phyloP scores from a whole-genome alignment of 257 asterid species.

The Thymus quinquecostatus region DNA sequence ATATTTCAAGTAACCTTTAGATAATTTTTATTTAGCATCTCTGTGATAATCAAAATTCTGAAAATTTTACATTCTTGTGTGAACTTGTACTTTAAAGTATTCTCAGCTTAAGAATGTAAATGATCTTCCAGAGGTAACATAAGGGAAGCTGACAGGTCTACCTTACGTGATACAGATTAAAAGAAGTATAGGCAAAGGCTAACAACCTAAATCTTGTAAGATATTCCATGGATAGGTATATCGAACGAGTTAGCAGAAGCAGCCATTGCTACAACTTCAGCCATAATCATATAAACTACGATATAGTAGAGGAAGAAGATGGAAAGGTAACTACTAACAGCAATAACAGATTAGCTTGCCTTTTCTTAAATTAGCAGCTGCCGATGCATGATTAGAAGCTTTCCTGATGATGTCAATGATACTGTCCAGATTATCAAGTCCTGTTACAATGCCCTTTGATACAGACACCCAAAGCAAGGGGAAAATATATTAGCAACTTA shows the following conservation, averaged over 20 bases:
- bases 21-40: background rate
- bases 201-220: background rate
- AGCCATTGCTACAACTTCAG: background rate
- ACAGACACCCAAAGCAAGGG: constrained; percentile 33
- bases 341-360: constrained; percentile 48
- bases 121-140: background rate
- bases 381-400: constrained; percentile 71
- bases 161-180: background rate
- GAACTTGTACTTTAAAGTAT: constrained; percentile 2
- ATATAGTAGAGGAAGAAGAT: constrained; percentile 15
- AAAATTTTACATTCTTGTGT: background rate
- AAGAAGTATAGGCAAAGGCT: constrained; percentile 11
- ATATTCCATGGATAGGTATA: background rate
- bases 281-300: constrained; percentile 4
- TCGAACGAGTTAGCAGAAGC: constrained; percentile 19
- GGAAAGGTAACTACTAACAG: constrained; percentile 20
- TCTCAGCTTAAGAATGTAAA: constrained; percentile 23
- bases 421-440: constrained; percentile 86
- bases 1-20: background rate
- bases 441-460: constrained; percentile 75
- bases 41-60: background rate
- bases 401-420: constrained; percentile 70
- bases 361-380: constrained; percentile 64
- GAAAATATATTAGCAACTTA: constrained; percentile 28
- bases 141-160: constrained; percentile 13